Base-by-base conservation (phyloP, 73 alveolate species). In the Blepharisma stoltei region DNA sequence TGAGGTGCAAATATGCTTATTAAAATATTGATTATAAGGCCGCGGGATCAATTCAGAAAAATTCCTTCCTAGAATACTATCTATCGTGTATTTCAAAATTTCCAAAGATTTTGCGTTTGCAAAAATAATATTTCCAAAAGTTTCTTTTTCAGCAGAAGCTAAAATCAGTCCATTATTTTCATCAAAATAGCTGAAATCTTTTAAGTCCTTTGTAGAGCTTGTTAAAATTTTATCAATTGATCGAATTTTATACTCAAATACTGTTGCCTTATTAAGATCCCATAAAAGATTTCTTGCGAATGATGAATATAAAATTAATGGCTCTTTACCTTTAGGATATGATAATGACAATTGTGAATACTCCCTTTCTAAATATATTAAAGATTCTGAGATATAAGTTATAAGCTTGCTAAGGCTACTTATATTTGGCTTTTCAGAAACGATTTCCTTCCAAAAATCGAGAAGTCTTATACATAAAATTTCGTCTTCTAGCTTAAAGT, bases 141-240 rank as follows among this genome's bases (percentile, higher is more conserved):
- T 60, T 18, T 60, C 73, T 2, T 11, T 18, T 14, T n/a, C 73
- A n/a, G 46, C 73, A 25, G 46, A 14, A 1, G 23, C 23, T 14
- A 60, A 14, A 60, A 60, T 11, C 47, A 60, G 45, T 18, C 49
- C 73, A 60, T 60, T 60, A 14, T 60, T 25, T 25, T 60, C 73
- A 60, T 60, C 73, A 25, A 60, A 60, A 25, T 60, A 60, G 46
- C 73, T 60, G 38, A 60, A 14, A 18, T 14, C 23, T 25, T 25
- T 60, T 32, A 32, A 3, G 3, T 32, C 41, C 3, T 32, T 25
- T 14, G 23, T 8, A 1, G 37, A 14, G 49, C 37, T 18, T 2
- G 73, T 60, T 60, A 8, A 60, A 8, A 14, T 60, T n/a, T 20
- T 9, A 60, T 20, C 73, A 18, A 9, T 11, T 14, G 11, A 18